A percentile compares a stretch with the other conserved stretches of the same genome.
These are phyloP conservation scores for Vitis hybrid DNA, from an alignment of 177 flowering plant species.

Conservation along the genomic window DNA sequence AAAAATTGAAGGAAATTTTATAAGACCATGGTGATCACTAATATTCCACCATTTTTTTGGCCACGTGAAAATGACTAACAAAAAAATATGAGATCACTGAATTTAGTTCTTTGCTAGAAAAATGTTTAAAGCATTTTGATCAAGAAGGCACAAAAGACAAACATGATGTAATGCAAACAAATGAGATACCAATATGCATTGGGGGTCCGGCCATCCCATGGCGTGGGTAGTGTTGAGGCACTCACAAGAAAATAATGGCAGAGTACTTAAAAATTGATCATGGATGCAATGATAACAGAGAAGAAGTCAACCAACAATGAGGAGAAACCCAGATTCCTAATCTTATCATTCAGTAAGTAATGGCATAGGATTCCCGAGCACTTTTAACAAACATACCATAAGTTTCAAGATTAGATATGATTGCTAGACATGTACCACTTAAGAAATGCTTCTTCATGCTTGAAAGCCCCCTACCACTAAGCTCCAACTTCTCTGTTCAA, in stretches of 20 bases:
- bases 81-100: too few species aligned
- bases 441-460: constrained; percentile 12
- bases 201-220: too few species aligned
- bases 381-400: constrained; percentile 16
- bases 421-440: background rate
- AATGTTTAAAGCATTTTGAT: too few species aligned
- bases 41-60: too few species aligned
- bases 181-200: too few species aligned
- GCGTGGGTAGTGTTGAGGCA: constrained; percentile 20
- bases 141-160: too few species aligned
- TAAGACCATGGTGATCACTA: too few species aligned
- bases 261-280: constrained; percentile 20
- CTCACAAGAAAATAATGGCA: constrained; percentile 18
- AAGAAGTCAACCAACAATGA: constrained; percentile 63
- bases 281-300: constrained; percentile 37
- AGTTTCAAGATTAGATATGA: constrained; percentile 20
- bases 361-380: constrained; percentile 33
- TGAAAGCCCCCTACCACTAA: background rate
- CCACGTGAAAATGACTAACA: too few species aligned
- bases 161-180: too few species aligned
- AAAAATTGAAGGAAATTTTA: too few species aligned
- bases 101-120: too few species aligned
- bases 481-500: background rate
- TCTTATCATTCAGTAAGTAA: constrained; percentile 21
- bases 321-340: constrained; percentile 28